These are phyloP conservation scores for Tolypocladium pustulatum DNA, from an alignment of 2,329 filamentous ascomycete species.

Conservation along the genomic window DNA sequence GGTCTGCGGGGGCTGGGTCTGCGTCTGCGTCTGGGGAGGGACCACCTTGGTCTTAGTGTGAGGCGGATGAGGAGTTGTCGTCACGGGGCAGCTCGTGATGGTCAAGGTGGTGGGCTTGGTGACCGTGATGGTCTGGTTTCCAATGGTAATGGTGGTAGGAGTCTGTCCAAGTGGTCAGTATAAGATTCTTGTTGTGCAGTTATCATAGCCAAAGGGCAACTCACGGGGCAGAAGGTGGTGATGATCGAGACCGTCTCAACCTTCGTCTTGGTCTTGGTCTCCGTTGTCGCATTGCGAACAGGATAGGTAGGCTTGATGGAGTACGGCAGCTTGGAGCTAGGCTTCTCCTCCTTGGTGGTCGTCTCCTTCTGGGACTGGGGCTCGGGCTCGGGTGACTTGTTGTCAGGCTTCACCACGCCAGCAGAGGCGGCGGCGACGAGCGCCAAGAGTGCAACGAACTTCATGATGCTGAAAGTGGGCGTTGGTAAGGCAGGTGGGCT, in stretches of 20 bases:
- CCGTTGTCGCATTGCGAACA: background rate
- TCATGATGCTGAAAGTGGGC: constrained; percentile 19
- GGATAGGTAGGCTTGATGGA: background rate
- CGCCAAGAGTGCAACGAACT: constrained; percentile 19
- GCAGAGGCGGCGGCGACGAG: constrained; percentile 2
- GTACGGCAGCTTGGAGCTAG: too few relatives aligned
- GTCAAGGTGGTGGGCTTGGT: constrained; percentile 30
- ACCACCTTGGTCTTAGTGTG: background rate
- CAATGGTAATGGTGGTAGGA: constrained; percentile 24
- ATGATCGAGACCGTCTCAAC: constrained; percentile 21
- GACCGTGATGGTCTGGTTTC: constrained; percentile 33
- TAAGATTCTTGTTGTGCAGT: background rate
- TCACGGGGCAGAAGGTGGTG: constrained; percentile 33
- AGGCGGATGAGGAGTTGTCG: constrained; percentile 17
- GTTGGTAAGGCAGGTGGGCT: background rate
- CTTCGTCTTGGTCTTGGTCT: constrained; percentile 9
- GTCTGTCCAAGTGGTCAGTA: background rate
- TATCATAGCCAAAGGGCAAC: constrained; percentile 5
- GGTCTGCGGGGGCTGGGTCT: constrained; percentile 5
- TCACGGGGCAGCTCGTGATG: constrained; percentile 38
- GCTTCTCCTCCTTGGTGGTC: background rate
- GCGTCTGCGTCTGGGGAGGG: constrained; percentile 11
- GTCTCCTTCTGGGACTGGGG: too few relatives aligned
- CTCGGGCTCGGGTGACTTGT: too few relatives aligned
- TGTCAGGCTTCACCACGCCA: background rate